Percentiles rank a stretch among this genome's conserved stretches.
Conservation (phyloP, 306 rosid species). For the Biancaea sappan region DNA sequence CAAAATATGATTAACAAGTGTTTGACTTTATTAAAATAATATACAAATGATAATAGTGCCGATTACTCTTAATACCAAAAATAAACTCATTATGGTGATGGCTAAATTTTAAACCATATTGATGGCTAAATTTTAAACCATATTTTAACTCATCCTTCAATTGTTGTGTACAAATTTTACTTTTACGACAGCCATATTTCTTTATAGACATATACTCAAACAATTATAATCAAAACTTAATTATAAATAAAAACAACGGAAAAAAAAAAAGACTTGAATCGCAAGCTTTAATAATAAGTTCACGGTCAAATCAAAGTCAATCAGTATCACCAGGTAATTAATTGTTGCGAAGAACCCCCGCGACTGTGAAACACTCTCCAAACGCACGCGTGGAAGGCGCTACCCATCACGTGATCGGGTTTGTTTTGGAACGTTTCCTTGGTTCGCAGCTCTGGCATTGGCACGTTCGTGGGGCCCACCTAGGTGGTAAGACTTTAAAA, state of each 20-base stretch:
- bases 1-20: too few species aligned
- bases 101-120: too few species aligned
- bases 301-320: neutral
- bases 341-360: neutral
- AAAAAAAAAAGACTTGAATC: neutral
- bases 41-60: too few species aligned
- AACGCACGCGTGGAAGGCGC: neutral
- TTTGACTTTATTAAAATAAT: too few species aligned
- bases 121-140: too few species aligned
- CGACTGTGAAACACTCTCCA: neutral
- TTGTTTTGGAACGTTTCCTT: neutral
- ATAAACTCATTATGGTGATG: too few species aligned
- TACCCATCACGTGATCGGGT: neutral
- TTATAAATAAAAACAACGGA: neutral
- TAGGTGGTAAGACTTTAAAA: too few species aligned
- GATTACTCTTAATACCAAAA: too few species aligned
- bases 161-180: neutral
- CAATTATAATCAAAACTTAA: neutral
- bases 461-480: conserved; percentile 22
- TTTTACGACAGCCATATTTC: neutral
- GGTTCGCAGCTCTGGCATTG: neutral
- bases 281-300: neutral
- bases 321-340: neutral
- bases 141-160: too few species aligned
- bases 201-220: neutral